Base-by-base conservation (phyloP, 495 filamentous ascomycete species). In the Pyrenula aspistea region DNA sequence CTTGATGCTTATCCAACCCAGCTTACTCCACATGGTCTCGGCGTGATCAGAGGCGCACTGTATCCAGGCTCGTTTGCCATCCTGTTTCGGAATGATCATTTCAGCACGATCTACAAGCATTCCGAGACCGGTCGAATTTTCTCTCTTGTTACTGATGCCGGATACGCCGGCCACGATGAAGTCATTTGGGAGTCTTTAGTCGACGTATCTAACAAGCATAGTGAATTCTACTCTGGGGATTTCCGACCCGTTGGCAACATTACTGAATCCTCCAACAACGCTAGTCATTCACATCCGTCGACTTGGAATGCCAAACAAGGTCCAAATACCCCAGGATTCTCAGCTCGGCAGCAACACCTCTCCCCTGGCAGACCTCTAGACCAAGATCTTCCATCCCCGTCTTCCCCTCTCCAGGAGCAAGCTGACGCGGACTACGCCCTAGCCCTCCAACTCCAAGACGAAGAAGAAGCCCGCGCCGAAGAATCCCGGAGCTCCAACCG, bases 61-160 rank as follows among this genome's bases (percentile, higher is more conserved):
- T 69, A 73, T 12, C 86, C 89, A 0, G 89, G 89, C 1, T 80
- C 84, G 0, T 75, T 95, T 8, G 88, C 87, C 0, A 97, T 98
- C 53, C 69, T 97, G 1, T 98, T 98, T 73, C 82, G 93, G 25
- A 98, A 98, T 60, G 92, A 97, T 62, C 93, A 98, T 69, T 98
- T 98, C 65, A 86, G 86, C 24, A 97, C 93, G 0, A 65, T 98
- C 0, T 95, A 96, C 66, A 83, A 89, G 57, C 73, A 93, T 59
- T 89, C 90, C 0, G 73, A 80, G 24, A 85, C 86, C 0, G 68
- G 77, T 2, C 77, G 84, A 59, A 76, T 98, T 0, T 77, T 87
- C 56, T 88, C 86, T 0, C 68, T 97, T 19, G 89, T 98, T 22
- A 98, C 93, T 10, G 93, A 98, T 69, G 85, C 86, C 12, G 93